Evolutionary conservation across 2,329 filamentous ascomycete species (phyloP).

Genomic region (Botrytis galanthina): DNA sequence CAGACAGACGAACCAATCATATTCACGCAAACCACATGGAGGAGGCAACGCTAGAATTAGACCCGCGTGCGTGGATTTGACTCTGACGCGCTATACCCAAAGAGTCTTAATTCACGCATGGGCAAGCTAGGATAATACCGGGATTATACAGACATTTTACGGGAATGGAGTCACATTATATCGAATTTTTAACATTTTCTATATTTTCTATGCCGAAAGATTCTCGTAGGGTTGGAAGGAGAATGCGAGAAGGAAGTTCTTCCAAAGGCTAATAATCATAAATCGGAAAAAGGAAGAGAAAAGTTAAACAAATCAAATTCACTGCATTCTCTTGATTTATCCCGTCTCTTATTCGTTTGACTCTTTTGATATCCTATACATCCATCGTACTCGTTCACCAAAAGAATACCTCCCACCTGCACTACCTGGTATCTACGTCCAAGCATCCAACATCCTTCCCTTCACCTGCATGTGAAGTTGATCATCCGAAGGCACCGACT

Average conservation of each 20-base stretch:
- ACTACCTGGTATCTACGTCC: neutral
- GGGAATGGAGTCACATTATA: slow-evolving; percentile 10
- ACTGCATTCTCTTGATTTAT: neutral
- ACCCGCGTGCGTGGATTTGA: slow-evolving; percentile 1
- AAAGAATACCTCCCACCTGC: neutral
- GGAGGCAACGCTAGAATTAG: slow-evolving; percentile 12
- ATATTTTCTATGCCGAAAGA: slow-evolving; percentile 15
- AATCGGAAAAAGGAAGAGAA: neutral
- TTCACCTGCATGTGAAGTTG: slow-evolving; percentile 1
- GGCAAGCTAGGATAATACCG: neutral
- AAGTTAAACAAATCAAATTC: neutral
- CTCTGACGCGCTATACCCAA: neutral
- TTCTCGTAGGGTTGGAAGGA: neutral
- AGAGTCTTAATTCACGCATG: neutral
- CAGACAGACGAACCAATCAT: neutral
- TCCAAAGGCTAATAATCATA: too few relatives aligned
- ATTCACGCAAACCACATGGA: neutral
- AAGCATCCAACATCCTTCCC: neutral
- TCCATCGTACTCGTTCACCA: neutral
- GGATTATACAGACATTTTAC: slow-evolving; percentile 5
- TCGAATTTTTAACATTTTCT: neutral
- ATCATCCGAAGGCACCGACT: slow-evolving; percentile 22
- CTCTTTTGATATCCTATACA: neutral
- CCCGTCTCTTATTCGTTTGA: neutral
- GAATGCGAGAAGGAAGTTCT: neutral